Conservation (phyloP, 2,329 filamentous ascomycete genomes). For the Diaporthe eres region DNA sequence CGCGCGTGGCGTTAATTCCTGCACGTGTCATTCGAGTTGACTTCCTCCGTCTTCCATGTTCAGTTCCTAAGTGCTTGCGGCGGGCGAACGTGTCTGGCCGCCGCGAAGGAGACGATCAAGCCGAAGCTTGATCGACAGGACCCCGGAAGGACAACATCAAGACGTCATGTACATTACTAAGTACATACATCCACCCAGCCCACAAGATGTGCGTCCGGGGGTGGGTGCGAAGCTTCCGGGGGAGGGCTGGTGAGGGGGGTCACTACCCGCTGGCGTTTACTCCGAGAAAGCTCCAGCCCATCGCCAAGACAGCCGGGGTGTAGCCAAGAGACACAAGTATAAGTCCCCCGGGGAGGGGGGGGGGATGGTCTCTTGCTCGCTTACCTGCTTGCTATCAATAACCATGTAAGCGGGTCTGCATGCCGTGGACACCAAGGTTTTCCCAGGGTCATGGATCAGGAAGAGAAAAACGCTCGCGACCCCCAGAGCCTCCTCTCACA, state of each 20-base stretch:
- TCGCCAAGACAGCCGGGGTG: neutral
- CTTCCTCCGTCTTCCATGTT: neutral
- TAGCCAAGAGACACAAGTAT: neutral
- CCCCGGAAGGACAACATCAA: neutral
- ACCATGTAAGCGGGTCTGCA: constrained; percentile 2
- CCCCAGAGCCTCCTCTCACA: neutral
- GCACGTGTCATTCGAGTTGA: constrained; percentile 14
- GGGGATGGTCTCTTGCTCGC: neutral
- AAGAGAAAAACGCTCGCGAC: neutral
- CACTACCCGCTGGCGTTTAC: neutral
- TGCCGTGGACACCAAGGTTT: constrained; percentile 24
- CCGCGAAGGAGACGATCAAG: neutral
- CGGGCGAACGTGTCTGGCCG: neutral
- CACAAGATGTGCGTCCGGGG: constrained; percentile 16
- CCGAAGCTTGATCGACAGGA: neutral
- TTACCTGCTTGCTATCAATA: neutral
- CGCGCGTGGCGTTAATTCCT: neutral
- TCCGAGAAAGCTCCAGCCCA: constrained; percentile 13
- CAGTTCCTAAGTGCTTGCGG: neutral
- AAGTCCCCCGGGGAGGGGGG: no score
- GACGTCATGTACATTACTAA: neutral
- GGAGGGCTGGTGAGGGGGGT: neutral
- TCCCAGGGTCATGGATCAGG: neutral
- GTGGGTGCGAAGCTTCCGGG: constrained; percentile 17
- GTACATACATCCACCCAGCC: neutral